Conservation (phyloP, 495 filamentous ascomycete genomes). For the Margaritispora aquatica region DNA sequence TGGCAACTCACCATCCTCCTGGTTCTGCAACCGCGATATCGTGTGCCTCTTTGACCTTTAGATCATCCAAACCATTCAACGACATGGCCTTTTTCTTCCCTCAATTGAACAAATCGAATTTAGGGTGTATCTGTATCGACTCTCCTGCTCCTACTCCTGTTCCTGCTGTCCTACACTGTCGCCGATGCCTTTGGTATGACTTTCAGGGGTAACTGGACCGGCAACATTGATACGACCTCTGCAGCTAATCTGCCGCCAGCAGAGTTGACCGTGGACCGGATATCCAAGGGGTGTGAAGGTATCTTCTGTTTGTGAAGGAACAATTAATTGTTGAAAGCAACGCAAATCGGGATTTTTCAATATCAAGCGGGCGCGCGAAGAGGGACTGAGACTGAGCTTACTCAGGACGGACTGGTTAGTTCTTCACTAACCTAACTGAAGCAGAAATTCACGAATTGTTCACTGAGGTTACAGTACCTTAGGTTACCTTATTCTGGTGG, state of each 20-base stretch:
- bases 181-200: slow-evolving; percentile 12
- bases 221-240: slow-evolving; percentile 19
- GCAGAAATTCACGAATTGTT: no score
- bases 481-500: background rate
- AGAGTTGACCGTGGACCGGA: slow-evolving; percentile 1
- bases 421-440: no score
- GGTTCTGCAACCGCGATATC: slow-evolving; percentile 72
- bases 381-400: no score
- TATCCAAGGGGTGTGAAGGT: background rate
- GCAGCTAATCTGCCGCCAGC: slow-evolving; percentile 17
- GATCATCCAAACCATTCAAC: slow-evolving; percentile 90
- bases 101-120: background rate
- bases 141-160: no score
- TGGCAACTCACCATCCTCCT: slow-evolving; percentile 79
- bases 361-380: background rate
- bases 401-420: no score
- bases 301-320: no score
- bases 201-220: slow-evolving; percentile 21
- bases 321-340: background rate
- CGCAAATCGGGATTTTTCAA: background rate
- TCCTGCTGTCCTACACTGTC: slow-evolving; percentile 8
- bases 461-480: no score
- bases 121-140: background rate
- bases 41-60: slow-evolving; percentile 76
- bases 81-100: slow-evolving; percentile 57